Evolutionary conservation across 331 rosid species (phyloP).

Genomic region (Quercus tomentella): DNA sequence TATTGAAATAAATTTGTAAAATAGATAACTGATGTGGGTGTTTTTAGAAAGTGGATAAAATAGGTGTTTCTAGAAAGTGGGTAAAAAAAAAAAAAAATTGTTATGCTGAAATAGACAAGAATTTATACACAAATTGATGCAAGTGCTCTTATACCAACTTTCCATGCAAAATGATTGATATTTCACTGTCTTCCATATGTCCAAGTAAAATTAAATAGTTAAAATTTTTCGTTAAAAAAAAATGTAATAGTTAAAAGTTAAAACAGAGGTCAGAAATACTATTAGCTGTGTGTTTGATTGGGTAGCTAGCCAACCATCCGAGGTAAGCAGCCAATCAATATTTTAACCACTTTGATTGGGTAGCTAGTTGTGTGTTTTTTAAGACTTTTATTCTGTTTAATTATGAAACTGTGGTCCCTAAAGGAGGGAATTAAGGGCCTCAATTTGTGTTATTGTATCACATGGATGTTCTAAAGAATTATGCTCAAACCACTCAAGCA

Average conservation of each 20-base stretch:
- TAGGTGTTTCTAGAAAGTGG: no score
- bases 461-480: not conserved
- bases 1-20: no score
- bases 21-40: rapidly evolving
- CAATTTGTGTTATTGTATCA: not conserved
- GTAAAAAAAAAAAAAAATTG: rapidly evolving
- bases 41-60: no score
- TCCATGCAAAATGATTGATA: not conserved
- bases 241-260: no score
- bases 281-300: not conserved
- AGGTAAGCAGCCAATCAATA: not conserved
- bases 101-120: no score
- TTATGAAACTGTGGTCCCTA: not conserved
- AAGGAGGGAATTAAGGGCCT: not conserved
- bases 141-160: no score
- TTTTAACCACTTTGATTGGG: not conserved
- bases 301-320: not conserved
- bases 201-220: not conserved
- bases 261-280: no score
- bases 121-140: no score
- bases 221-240: no score
- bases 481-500: not conserved
- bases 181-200: not conserved
- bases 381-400: not conserved
- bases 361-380: no score